Evolutionary conservation across 176 grass and related monocot species (phyloP).

Genomic region (Bromus sterilis): DNA sequence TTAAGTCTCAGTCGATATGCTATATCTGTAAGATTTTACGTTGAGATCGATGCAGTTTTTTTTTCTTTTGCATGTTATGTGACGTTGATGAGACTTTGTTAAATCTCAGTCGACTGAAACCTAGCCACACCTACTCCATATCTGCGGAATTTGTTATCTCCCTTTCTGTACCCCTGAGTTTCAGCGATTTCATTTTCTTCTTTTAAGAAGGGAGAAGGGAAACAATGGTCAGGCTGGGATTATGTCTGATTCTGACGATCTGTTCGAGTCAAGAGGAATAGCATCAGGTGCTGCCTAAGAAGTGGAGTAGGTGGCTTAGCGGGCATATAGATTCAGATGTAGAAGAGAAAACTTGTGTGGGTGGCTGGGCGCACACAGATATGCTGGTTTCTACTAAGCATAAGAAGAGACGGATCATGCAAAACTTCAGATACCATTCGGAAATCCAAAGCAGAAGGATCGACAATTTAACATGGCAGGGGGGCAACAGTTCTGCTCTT

Average conservation of each 20-base stretch:
- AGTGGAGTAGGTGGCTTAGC: too few relatives aligned
- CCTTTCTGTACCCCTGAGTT: too few relatives aligned
- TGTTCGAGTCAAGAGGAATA: neutral
- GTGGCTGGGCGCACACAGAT: neutral
- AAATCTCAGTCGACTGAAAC: too few relatives aligned
- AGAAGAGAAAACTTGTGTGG: neutral
- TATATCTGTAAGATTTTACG: too few relatives aligned
- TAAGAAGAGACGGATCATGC: neutral
- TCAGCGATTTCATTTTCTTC: too few relatives aligned
- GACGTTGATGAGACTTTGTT: too few relatives aligned
- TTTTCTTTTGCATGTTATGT: too few relatives aligned
- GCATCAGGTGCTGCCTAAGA: neutral
- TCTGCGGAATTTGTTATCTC: too few relatives aligned
- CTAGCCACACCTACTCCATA: too few relatives aligned
- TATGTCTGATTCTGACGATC: neutral
- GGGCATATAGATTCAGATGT: neutral
- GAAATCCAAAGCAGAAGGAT: neutral
- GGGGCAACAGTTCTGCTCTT: neutral
- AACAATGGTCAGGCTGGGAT: neutral
- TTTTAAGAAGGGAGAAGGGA: too few relatives aligned
- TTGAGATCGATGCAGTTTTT: too few relatives aligned
- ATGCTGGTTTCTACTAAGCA: neutral
- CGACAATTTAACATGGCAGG: neutral
- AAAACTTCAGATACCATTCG: neutral
- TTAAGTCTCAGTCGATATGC: too few relatives aligned